These are phyloP conservation scores for Prunus campanulata DNA, from an alignment of 306 rosid species.

Conservation along the genomic window DNA sequence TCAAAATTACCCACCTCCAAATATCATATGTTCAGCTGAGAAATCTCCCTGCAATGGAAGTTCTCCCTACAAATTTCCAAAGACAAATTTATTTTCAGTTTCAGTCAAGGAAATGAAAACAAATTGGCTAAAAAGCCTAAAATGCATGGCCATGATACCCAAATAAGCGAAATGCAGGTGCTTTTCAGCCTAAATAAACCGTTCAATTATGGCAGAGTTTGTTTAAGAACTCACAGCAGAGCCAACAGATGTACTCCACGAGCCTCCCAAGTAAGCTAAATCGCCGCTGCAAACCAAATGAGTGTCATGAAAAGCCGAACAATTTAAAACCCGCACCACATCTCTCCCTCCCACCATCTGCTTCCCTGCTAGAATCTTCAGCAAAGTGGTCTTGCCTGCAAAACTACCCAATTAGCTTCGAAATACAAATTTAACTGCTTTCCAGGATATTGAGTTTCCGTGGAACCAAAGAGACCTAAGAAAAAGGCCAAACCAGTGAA, in stretches of 20 bases:
- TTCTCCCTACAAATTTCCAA: slow-evolving; percentile 69
- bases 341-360: slow-evolving; percentile 98
- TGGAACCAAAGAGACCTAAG: not conserved
- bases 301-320: slow-evolving; percentile 90
- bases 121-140: not conserved
- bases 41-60: slow-evolving; percentile 95
- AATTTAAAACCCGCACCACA: slow-evolving; percentile 77
- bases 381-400: slow-evolving; percentile 86
- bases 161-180: not conserved
- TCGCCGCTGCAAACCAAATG: slow-evolving; percentile 82
- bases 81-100: slow-evolving; percentile 18
- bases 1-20: slow-evolving; percentile 65
- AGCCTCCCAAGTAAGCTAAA: slow-evolving; percentile 92
- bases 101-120: not conserved
- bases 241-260: slow-evolving; percentile 87
- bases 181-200: not conserved
- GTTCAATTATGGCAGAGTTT: not conserved
- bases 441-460: not conserved
- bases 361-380: slow-evolving; percentile 83
- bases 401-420: not conserved
- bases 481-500: not conserved
- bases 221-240: slow-evolving; percentile 63
- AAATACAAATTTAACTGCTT: not conserved
- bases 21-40: slow-evolving; percentile 98
- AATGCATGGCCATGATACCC: not conserved